Percentiles rank a stretch among this genome's conserved stretches.
These are phyloP conservation scores for Zygosaccharomyces sapae DNA, from an alignment of 1,139 yeast species.

Conservation along the genomic window DNA sequence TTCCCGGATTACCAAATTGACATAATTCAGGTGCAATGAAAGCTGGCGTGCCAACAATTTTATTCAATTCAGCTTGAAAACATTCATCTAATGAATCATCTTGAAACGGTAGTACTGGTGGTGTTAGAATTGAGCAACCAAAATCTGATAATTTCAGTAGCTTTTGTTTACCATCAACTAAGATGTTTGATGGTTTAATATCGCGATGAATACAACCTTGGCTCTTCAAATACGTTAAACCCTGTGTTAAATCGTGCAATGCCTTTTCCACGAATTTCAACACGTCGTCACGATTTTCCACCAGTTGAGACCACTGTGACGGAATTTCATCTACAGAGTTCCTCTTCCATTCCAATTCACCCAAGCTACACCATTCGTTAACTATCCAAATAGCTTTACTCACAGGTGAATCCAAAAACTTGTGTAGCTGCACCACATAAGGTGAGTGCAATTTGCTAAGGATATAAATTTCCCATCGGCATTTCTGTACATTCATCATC, in stretches of 20 bases:
- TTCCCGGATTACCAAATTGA: conserved; percentile 46
- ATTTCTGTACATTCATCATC: conserved; percentile 31
- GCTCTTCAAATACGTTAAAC: conserved; percentile 75
- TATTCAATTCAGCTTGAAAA: conserved; percentile 30
- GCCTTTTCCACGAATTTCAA: conserved; percentile 22
- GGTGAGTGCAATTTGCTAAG: conserved; percentile 17
- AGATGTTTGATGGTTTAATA: conserved; percentile 86
- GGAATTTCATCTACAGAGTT: conserved; percentile 10
- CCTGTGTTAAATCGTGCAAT: conserved; percentile 37
- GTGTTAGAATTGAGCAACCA: conserved; percentile 45
- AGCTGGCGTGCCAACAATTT: conserved; percentile 64
- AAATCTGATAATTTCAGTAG: conserved; percentile 88
- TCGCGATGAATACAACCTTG: conserved; percentile 86
- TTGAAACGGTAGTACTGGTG: conserved; percentile 20
- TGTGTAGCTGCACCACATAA: conserved; percentile 23
- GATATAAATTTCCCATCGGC: conserved; percentile 35
- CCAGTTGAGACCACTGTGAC: conserved; percentile 27
- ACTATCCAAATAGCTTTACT: conserved; percentile 32
- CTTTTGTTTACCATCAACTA: conserved; percentile 58
- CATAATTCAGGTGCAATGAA: conserved; percentile 71
- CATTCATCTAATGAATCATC: conserved; percentile 15
- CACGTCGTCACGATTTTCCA: conserved; percentile 13
- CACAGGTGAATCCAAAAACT: conserved; percentile 29
- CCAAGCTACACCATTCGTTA: conserved; percentile 32
- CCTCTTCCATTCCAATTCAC: conserved; percentile 35